These are phyloP conservation scores for Camellia japonica DNA, from an alignment of 148 eudicot species.

Conservation along the genomic window DNA sequence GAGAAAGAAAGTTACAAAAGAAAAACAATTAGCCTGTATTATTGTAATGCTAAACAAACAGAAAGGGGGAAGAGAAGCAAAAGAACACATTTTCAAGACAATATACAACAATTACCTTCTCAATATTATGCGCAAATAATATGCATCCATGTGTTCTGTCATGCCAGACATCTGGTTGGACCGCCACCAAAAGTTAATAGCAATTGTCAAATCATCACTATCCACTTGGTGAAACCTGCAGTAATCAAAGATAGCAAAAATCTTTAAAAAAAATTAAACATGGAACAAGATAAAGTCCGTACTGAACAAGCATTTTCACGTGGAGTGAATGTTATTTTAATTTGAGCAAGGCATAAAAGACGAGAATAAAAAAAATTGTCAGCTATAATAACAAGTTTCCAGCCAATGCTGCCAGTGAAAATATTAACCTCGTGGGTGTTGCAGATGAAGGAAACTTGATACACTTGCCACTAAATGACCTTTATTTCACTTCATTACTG, in stretches of 20 bases:
- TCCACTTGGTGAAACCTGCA: slow-evolving; percentile 94
- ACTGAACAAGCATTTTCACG: not conserved
- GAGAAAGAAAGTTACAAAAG: slow-evolving; percentile 20
- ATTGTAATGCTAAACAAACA: not conserved
- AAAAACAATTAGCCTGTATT: slow-evolving; percentile 19
- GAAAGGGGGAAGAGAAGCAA: not conserved
- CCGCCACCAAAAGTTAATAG: slow-evolving; percentile 95
- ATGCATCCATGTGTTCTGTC: slow-evolving; percentile 91
- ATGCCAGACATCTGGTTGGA: slow-evolving; percentile 63
- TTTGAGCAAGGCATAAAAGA: not conserved
- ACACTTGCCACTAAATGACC: not conserved
- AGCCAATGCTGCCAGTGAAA: not conserved
- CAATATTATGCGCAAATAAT: slow-evolving; percentile 76
- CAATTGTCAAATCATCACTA: slow-evolving; percentile 83
- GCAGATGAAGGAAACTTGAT: not conserved
- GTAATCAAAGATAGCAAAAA: slow-evolving; percentile 16
- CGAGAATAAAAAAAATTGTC: not conserved
- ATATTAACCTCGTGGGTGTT: not conserved
- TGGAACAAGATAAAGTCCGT: not conserved
- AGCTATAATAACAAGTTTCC: not conserved
- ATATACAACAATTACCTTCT: slow-evolving; percentile 54
- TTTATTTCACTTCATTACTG: not conserved
- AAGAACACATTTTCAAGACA: slow-evolving; percentile 1
- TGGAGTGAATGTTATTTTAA: not conserved
- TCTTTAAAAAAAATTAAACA: not conserved